A percentile compares a stretch with the other conserved stretches of the same genome.
These are phyloP conservation scores for Kwoniella shivajii DNA, from an alignment of 1,284 basidiomycete genomes.

Conservation along the genomic window DNA sequence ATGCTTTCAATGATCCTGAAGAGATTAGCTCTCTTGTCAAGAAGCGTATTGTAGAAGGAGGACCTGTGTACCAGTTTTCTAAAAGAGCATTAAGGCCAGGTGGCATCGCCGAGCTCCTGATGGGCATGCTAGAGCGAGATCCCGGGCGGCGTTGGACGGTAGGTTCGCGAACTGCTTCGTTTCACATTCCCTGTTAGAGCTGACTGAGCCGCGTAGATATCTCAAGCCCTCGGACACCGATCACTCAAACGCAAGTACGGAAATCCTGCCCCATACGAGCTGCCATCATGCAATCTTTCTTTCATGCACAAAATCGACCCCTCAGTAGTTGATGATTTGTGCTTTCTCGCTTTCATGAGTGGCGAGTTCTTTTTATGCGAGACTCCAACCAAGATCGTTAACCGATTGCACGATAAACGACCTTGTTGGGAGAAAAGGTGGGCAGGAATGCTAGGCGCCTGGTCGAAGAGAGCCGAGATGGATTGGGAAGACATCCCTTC, in stretches of 20 bases:
- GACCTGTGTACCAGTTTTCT: slow-evolving; percentile 26
- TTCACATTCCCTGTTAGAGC: neutral
- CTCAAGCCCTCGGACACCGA: slow-evolving; percentile 43
- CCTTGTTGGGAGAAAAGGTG: slow-evolving; percentile 49
- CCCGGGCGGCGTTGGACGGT: slow-evolving; percentile 40
- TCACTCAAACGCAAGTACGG: slow-evolving; percentile 25
- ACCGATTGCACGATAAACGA: slow-evolving; percentile 27
- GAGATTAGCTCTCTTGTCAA: slow-evolving; percentile 31
- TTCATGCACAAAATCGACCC: slow-evolving; percentile 17
- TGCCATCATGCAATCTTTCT: slow-evolving; percentile 24
- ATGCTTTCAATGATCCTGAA: slow-evolving; percentile 12
- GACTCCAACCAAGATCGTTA: slow-evolving; percentile 26
- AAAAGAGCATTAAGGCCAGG: slow-evolving; percentile 11
- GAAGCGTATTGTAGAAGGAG: slow-evolving; percentile 26
- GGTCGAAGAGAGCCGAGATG: slow-evolving; percentile 35
- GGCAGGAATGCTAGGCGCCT: slow-evolving; percentile 39
- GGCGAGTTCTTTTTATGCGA: slow-evolving; percentile 41
- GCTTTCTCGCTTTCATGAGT: slow-evolving; percentile 42
- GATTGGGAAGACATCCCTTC: slow-evolving; percentile 38
- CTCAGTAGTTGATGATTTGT: slow-evolving; percentile 41
- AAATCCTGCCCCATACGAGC: slow-evolving; percentile 23
- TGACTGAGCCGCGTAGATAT: slow-evolving; percentile 31
- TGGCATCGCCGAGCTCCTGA: slow-evolving; percentile 33
- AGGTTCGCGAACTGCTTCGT: slow-evolving; percentile 14
- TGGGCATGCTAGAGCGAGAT: slow-evolving; percentile 42